These are phyloP conservation scores for Helotiales sp. DNA, from an alignment of 2,329 filamentous ascomycete genomes.

Conservation along the genomic window DNA sequence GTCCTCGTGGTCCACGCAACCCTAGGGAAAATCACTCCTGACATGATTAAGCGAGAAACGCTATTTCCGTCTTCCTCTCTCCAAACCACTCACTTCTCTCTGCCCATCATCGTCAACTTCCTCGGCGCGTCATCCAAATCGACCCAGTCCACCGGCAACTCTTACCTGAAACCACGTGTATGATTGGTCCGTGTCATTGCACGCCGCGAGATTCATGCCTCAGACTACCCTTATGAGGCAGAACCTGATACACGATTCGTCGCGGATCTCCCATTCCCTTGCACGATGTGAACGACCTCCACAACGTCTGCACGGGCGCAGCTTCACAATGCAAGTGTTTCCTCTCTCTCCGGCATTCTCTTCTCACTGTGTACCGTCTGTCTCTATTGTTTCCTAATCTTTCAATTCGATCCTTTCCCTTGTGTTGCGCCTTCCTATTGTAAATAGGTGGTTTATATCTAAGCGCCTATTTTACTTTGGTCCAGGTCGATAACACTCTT, in stretches of 20 bases:
- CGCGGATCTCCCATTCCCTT: slow-evolving; percentile 19
- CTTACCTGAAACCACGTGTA: not conserved
- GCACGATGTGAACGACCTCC: slow-evolving; percentile 1
- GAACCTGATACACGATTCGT: slow-evolving; percentile 26
- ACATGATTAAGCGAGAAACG: not conserved
- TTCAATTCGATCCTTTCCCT: slow-evolving; percentile 15
- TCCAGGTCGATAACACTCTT: slow-evolving; percentile 15
- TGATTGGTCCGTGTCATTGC: not conserved
- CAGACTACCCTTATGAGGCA: slow-evolving; percentile 24
- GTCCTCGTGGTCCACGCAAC: not conserved
- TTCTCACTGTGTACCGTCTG: slow-evolving; percentile 11
- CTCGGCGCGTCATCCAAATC: not conserved
- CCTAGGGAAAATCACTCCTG: not conserved
- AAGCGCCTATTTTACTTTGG: slow-evolving; percentile 4
- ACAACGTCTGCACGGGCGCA: slow-evolving; percentile 13
- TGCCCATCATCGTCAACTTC: not conserved
- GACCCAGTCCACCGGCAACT: not conserved
- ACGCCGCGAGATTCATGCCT: slow-evolving; percentile 7
- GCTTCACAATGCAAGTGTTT: slow-evolving; percentile 25
- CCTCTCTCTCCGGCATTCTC: slow-evolving; percentile 12
- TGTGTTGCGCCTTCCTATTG: slow-evolving; percentile 10
- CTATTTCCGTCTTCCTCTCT: not conserved
- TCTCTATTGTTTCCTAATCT: slow-evolving; percentile 18
- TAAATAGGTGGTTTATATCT: not conserved
- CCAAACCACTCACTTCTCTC: not conserved